Evolutionary conservation across 192 early-diverging fungal species (phyloP), one percentile per base, ranked within the genome.

Genomic region (Backusella tuberculispora): DNA sequence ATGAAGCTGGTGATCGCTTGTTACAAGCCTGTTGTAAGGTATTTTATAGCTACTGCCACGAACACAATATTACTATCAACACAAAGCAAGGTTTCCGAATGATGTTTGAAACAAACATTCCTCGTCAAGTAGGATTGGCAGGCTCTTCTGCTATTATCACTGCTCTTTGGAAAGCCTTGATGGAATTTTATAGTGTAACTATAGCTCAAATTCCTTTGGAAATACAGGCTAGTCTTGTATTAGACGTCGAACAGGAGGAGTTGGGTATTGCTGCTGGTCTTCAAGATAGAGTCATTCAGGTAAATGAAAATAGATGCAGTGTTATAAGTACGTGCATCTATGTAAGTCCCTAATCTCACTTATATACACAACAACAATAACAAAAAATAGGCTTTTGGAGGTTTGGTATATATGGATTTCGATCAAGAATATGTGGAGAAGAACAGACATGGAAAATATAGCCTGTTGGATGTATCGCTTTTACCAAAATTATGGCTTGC

Each of bases 321-420:
- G 40, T 44, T 12, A 24, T 19, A 46, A 14, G 9, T 24, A 69
- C n/a, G 29, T 34, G 29, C 2, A 50, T 3, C 47, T 50, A 50
- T 50, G 12, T 0, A 60, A 50, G 1, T 4, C 12, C 4, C 26
- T 60, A 26, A 69, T 44, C 0, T 38, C 26, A 1, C 15, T 14
- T 14, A 38, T 37, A 7, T 24, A 14, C 7, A 64, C 9, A 64
- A 19, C 1, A 38, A 7, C 5, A 53, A 53, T 37, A 29, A 29
- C 38, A 21, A 53, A 60, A 24, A 37, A 19, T 29, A 66, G 73
- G 77, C 72, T 8, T 80, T 74, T 69, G 89, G 89, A 6, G 90
- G 90, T 6, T 77, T 83, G 8, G 84, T 92, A 19, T 90, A 76
- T 69, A 92, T 92, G 90, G 82, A 92, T 75, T 92, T 92, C 76